Evolutionary conservation across 345 rosid species (phyloP), one percentile per base, ranked within the genome.

Genomic region (Bruguiera gymnorhiza): DNA sequence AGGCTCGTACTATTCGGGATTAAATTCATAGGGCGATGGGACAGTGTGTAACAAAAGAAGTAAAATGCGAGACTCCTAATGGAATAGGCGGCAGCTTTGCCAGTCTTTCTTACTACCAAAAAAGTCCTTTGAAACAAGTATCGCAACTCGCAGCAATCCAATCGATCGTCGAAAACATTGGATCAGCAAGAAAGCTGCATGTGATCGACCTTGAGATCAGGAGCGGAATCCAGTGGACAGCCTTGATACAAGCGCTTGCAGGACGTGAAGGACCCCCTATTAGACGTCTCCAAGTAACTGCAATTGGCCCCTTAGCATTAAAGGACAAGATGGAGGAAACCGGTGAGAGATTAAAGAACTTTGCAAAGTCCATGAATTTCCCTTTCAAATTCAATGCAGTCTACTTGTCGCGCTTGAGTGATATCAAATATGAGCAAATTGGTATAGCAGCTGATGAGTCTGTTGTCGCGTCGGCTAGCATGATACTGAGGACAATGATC

Each of bases 211-310:
- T 88, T 26, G 82, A 83, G 21, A 81, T 86, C 65, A 73, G 88
- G 50, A 81, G 80, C 51, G 93, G 93, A n/a, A 79, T 81, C 67
- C 88, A 81, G 24, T 83, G 87, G 93, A 80, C 82, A 0, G 75
- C 82, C 9, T 66, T 88, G 60, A 81, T 86, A 81, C 79, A 83
- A 43, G 87, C 87, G 24, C 81, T 83, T 6, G 64, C 73, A 0
- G 82, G 79, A n/a, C 74, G 81, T 9, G 56, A 67, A 48, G 26
- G 16, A 1, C 53, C 37, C n/a, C 78, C 65, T 0, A 27, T 88
- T 8, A 70, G 80, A 74, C 74, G 62, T 46, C 79, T 88, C n/a
- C 79, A 70, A 59, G 72, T 88, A 30, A 84, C 89, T 2, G 83
- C 86, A 0, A 73, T 84, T 18, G 76, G 67, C 27, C 30, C 13